Evolutionary conservation across 2,329 filamentous ascomycete genomes (phyloP).

Genomic region (Meredithiella fracta): DNA sequence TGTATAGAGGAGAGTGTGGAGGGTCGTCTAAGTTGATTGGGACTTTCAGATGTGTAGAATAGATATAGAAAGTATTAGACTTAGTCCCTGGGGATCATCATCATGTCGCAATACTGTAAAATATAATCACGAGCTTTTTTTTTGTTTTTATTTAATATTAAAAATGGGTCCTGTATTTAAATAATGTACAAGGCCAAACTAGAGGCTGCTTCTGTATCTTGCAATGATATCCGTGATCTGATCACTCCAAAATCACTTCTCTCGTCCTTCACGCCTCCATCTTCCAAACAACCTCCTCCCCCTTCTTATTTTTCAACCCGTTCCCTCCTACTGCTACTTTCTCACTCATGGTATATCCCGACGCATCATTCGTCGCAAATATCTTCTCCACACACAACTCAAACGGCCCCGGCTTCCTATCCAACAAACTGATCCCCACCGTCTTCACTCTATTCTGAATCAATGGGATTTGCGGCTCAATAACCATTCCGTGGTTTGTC

Average conservation of each 20-base stretch:
- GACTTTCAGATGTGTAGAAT: too few species aligned
- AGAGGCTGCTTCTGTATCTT: background rate
- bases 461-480: slow-evolving; percentile 86
- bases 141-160: background rate
- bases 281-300: slow-evolving; percentile 14
- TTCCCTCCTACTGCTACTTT: slow-evolving; percentile 5
- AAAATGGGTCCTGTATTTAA: background rate
- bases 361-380: slow-evolving; percentile 63
- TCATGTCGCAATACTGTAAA: too few species aligned
- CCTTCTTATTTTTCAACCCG: slow-evolving; percentile 13
- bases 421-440: slow-evolving; percentile 75
- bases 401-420: slow-evolving; percentile 75
- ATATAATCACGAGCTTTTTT: background rate
- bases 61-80: slow-evolving; percentile 6
- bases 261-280: slow-evolving; percentile 1
- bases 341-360: slow-evolving; percentile 10
- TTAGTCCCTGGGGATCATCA: background rate
- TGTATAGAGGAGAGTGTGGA: background rate
- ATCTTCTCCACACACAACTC: slow-evolving; percentile 71
- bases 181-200: background rate
- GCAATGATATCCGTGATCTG: background rate
- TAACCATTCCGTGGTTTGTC: slow-evolving; percentile 80
- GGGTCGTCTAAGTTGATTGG: too few species aligned
- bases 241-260: background rate
- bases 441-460: slow-evolving; percentile 71